Evolutionary conservation across 1,284 basidiomycete genomes (phyloP), one percentile per base, ranked within the genome.

Genomic region (Tilletia walkeri): DNA sequence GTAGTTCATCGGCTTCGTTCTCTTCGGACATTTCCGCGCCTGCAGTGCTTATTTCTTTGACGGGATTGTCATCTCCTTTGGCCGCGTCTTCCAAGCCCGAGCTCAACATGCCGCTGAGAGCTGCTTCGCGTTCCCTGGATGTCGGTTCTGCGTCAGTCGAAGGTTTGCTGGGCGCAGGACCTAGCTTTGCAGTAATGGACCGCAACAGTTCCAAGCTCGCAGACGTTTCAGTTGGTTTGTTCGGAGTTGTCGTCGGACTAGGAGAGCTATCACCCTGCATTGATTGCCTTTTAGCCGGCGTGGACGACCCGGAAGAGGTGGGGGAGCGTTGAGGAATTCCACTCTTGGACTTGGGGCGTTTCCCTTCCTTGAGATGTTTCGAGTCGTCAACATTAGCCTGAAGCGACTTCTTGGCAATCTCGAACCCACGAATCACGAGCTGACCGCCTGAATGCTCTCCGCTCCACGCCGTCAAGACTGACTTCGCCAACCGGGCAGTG

Each of bases 401-500:
- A 20, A 73, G 54, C 34, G 72, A 38, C 24, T 56, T 39, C 50
- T 63, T 66, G 16, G 67, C 68, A 9, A 69, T 63, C 38, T 73
- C 70, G 45, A 39, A 73, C 9, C 72, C 75, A 16, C 75, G 72
- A 14, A 75, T 74, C 24, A 77, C 70, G 30, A 77, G 69, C 63
- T 74, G 74, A 16, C 76, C 76, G 9, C 76, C 76, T 16, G 38
- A 63, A 41, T 80, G 78, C 59, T 76, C 76, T 20, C 78, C 78
- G 14, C 67, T 71, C 76, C 77, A 78, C 7, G 78, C 78, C 10
- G 78, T 80, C 61, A 76, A 76, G 68, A 80, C 68, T 30, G 75
- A 75, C 67, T 78, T 80, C 3, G 74, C 74, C 5, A 80, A 56
- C 6, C 78, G 72, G 38, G 74, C 73, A 18, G 74, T 70, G 41